Base-by-base conservation (phyloP, 2,329 filamentous ascomycete species). In the Fusarium sp. region DNA sequence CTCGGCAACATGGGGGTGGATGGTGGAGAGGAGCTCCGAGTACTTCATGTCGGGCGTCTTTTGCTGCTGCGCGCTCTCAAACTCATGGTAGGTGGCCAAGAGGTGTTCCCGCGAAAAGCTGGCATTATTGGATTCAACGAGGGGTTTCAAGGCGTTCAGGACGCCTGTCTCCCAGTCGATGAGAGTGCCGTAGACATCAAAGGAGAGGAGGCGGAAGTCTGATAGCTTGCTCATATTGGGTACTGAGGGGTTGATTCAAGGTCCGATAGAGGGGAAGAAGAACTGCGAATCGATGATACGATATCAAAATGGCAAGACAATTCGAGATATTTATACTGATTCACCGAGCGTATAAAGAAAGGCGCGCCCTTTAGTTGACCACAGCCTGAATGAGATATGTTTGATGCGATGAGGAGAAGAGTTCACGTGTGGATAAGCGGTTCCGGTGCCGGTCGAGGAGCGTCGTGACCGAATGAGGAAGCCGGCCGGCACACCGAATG, bases 151-250 rank as follows among this genome's bases (percentile, higher is more conserved):
- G 4, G 86, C 84, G 3, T 79, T 67, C 46, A 88, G 76, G 57
- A 94, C 86, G 52, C 92, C 92, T 3, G 83, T 78, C 79, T 94
- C 91, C 92, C 92, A 94, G 82, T 95, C 92, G 60, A 95, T 89
- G 2, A 95, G 85, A 0, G 93, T 95, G 77, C 92, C 92, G 78
- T 93, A 95, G 81, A 92, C 89, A 78, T 96, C 93, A 80, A 95
- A 94, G 71, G 89, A 90, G 51, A 94, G 87, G 56, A 81, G 77
- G 15, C 73, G 72, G 66, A 77, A 83, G 64, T 75, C 68, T 12
- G 73, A 71, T 12, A 75, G 62, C 16, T 40, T 69, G 43, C 51
- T 56, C 73, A 75, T 75, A 7, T n/a, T 63, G 46, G 10, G 10
- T 13, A 11, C 28, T 28, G 46, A 43, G 16, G 27, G n/a, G 44